Percentiles rank a stretch among this genome's conserved stretches.
These are phyloP conservation scores for Botrytis galanthina DNA, from an alignment of 2,329 filamentous ascomycete genomes.

Conservation along the genomic window DNA sequence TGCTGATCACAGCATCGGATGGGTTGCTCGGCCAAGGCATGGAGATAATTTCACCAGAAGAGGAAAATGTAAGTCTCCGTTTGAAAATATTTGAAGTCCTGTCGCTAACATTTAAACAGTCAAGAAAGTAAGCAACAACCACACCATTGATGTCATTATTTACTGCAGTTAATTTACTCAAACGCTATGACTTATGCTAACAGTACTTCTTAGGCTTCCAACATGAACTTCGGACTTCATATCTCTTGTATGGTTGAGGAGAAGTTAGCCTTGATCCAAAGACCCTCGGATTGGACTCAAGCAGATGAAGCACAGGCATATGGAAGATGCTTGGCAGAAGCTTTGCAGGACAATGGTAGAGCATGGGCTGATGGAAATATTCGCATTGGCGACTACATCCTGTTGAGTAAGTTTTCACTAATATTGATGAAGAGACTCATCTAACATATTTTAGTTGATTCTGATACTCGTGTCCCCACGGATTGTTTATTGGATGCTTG, in stretches of 20 bases:
- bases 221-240: conserved; percentile 71
- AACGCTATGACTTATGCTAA: background rate
- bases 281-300: conserved; percentile 63
- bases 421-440: background rate
- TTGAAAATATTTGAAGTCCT: conserved; percentile 2
- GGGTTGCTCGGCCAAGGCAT: conserved; percentile 64
- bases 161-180: background rate
- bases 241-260: conserved; percentile 70
- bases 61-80: conserved; percentile 49
- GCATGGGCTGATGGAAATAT: conserved; percentile 85
- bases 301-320: conserved; percentile 67
- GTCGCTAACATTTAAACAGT: conserved; percentile 30
- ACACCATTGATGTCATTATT: background rate
- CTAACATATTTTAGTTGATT: conserved; percentile 53
- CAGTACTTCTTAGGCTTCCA: conserved; percentile 55
- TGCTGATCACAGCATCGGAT: conserved; percentile 66
- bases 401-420: conserved; percentile 50
- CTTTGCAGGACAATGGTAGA: conserved; percentile 64
- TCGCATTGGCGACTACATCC: conserved; percentile 79
- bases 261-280: conserved; percentile 56
- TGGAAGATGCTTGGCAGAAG: conserved; percentile 61
- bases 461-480: conserved; percentile 72
- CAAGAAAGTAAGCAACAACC: conserved; percentile 41
- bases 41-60: conserved; percentile 60
- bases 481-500: conserved; percentile 78